Conservation (phyloP, 2,329 filamentous ascomycete species). For the Phaeomoniella chlamydospora region DNA sequence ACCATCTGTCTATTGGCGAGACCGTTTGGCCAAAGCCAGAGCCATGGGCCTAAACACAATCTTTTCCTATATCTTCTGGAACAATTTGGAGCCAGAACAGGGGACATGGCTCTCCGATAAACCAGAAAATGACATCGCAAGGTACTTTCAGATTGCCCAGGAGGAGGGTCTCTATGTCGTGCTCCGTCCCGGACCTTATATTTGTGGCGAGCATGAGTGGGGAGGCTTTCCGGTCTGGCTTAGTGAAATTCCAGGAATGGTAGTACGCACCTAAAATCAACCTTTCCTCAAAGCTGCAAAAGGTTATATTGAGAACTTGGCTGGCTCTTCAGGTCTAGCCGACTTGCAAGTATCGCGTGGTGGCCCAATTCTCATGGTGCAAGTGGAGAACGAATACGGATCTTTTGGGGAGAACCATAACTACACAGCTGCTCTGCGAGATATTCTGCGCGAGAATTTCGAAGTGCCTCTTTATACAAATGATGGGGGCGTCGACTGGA, state of each 20-base stretch:
- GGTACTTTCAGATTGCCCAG: constrained; percentile 32
- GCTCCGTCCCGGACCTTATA: constrained; percentile 32
- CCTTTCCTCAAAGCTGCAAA: constrained; percentile 23
- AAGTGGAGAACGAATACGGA: constrained; percentile 38
- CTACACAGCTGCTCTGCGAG: constrained; percentile 26
- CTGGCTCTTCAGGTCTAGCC: constrained; percentile 15
- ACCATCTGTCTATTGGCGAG: constrained; percentile 30
- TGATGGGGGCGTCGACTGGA: constrained; percentile 30
- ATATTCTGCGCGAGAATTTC: constrained; percentile 27
- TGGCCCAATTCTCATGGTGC: constrained; percentile 34
- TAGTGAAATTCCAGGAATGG: constrained; percentile 23
- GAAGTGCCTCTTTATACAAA: constrained; percentile 34
- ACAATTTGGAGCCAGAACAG: constrained; percentile 27
- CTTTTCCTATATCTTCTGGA: constrained; percentile 38
- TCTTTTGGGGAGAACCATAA: constrained; percentile 30
- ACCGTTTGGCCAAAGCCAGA: constrained; percentile 27
- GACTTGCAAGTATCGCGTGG: constrained; percentile 24
- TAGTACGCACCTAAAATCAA: constrained; percentile 25
- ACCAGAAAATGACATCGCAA: constrained; percentile 31
- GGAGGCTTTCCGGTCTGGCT: constrained; percentile 35
- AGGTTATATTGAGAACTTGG: constrained; percentile 24
- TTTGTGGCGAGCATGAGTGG: constrained; percentile 36
- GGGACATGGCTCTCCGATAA: constrained; percentile 23
- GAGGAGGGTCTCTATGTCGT: constrained; percentile 32
- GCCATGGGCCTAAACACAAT: constrained; percentile 37